These are phyloP conservation scores for Tetrapisispora pingtungensis DNA, from an alignment of 805 yeast species.

Conservation along the genomic window DNA sequence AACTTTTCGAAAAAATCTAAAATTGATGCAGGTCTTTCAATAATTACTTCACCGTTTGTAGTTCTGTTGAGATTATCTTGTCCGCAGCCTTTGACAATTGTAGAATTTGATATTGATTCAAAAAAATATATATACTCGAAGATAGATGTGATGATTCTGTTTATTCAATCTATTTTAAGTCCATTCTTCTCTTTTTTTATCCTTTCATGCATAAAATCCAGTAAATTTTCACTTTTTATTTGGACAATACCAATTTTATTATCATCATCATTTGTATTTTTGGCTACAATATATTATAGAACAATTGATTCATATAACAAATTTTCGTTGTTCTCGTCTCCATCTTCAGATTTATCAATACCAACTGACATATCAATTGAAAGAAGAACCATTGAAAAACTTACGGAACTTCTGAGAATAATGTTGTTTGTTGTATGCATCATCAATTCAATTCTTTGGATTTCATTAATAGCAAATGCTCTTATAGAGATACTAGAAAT, in stretches of 20 bases:
- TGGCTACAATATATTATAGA: conserved; percentile 10
- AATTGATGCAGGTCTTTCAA: conserved; percentile 21
- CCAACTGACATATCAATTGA: conserved; percentile 3
- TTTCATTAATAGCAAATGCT: conserved; percentile 27
- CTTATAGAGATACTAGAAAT: conserved; percentile 28
- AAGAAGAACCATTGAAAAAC: conserved; percentile 11
- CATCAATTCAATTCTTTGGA: conserved; percentile 26
- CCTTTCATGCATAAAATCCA: conserved; percentile 14
- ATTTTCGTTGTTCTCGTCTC: conserved; percentile 16
- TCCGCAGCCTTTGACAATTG: conserved; percentile 25
- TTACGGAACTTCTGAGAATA: conserved; percentile 10
- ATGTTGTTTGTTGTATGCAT: conserved; percentile 19
- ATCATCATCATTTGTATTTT: not conserved
- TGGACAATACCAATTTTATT: conserved; percentile 12
- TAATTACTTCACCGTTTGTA: conserved; percentile 29
- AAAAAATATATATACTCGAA: conserved; percentile 14
- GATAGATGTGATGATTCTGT: conserved; percentile 15
- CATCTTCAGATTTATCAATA: conserved; percentile 1
- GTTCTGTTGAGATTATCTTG: conserved; percentile 29
- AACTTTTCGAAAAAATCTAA: conserved; percentile 20
- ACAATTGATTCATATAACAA: conserved; percentile 11
- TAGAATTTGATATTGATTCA: conserved; percentile 18
- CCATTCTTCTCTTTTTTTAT: conserved; percentile 21
- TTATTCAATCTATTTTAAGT: conserved; percentile 26
- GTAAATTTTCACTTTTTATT: conserved; percentile 5